Evolutionary conservation across 2,329 filamentous ascomycete genomes (phyloP).

Genomic region (Chrysoporthe deuterocubensis): DNA sequence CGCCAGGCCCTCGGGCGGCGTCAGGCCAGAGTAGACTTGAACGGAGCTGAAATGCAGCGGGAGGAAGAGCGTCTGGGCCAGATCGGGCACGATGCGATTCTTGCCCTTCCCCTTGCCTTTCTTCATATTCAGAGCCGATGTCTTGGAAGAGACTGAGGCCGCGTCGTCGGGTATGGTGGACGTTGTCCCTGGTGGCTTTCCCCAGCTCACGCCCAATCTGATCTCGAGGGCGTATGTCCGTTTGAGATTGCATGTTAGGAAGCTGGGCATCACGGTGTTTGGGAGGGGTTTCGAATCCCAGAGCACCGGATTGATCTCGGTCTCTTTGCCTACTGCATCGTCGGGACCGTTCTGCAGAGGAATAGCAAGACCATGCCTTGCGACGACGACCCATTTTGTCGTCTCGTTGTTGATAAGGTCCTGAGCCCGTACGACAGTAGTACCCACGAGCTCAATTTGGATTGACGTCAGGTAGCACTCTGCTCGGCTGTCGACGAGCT

Average conservation of each 20-base stretch:
- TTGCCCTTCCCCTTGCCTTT: conserved; percentile 42
- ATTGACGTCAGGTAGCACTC: conserved; percentile 76
- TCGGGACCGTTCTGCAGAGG: conserved; percentile 64
- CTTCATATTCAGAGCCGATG: conserved; percentile 11
- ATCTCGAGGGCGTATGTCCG: conserved; percentile 85
- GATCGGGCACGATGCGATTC: conserved; percentile 34
- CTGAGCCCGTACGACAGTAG: conserved; percentile 79
- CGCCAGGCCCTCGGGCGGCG: conserved; percentile 76
- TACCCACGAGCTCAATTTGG: conserved; percentile 80
- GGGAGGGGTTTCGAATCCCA: conserved; percentile 78
- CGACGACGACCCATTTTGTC: conserved; percentile 76
- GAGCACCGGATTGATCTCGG: conserved; percentile 68
- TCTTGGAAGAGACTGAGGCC: conserved; percentile 27
- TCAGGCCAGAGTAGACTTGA: conserved; percentile 85
- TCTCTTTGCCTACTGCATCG: conserved; percentile 66
- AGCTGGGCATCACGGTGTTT: conserved; percentile 84
- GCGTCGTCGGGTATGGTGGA: conserved; percentile 23
- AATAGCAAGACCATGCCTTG: conserved; percentile 71
- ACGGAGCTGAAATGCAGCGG: conserved; percentile 76
- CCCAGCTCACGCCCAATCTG: conserved; percentile 77
- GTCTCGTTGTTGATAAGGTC: conserved; percentile 72
- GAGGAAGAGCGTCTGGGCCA: conserved; percentile 75
- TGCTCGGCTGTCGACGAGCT: conserved; percentile 70
- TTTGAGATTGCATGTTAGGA: conserved; percentile 85
- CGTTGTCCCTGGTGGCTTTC: conserved; percentile 50